These are phyloP conservation scores for Sporothrix inflata DNA, from an alignment of 2,329 filamentous ascomycete genomes.

Conservation along the genomic window DNA sequence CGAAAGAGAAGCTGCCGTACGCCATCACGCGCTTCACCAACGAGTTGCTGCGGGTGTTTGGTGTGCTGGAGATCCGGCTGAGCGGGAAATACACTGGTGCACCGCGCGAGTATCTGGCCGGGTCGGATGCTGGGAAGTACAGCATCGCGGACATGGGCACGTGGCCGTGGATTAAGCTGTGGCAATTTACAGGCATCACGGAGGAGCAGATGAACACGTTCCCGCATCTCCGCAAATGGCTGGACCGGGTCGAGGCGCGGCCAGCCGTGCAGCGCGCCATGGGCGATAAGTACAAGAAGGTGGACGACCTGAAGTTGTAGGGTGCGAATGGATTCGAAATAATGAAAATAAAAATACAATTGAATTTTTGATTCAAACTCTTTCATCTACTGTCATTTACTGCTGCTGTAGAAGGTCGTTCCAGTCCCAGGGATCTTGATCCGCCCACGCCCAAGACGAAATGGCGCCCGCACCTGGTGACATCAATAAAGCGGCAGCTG, in stretches of 20 bases:
- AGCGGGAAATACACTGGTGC: neutral
- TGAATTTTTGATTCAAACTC: neutral
- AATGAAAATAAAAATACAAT: neutral
- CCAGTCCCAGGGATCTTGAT: slow-evolving; percentile 26
- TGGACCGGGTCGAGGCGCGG: neutral
- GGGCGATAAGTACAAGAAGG: slow-evolving; percentile 14
- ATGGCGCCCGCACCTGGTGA: neutral
- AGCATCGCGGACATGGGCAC: neutral
- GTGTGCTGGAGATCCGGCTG: neutral
- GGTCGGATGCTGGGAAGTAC: neutral
- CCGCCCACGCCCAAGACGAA: neutral
- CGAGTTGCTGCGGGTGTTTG: neutral
- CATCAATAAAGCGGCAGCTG: neutral
- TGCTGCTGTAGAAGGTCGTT: neutral
- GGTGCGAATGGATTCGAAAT: neutral
- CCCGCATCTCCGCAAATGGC: neutral
- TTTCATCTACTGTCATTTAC: no score
- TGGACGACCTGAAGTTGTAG: neutral
- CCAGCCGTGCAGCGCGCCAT: neutral
- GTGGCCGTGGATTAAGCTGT: neutral
- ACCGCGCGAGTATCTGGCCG: neutral
- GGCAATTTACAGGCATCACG: neutral
- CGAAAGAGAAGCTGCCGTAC: neutral
- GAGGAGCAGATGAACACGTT: neutral
- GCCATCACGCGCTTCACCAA: neutral